These are phyloP conservation scores for Pilaira anomala DNA, from an alignment of 192 early-diverging fungal species.

Conservation along the genomic window DNA sequence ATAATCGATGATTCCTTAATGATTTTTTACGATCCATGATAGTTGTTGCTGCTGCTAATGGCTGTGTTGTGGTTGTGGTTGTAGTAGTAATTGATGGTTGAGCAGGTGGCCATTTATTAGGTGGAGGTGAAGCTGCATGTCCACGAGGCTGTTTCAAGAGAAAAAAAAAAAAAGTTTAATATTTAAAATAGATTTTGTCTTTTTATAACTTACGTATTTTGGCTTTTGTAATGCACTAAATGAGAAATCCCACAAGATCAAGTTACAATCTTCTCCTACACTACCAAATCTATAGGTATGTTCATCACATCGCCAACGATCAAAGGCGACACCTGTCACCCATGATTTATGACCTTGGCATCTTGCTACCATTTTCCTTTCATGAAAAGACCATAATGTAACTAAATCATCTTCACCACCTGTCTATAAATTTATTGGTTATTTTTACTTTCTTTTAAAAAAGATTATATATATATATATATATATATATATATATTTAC, in stretches of 20 bases:
- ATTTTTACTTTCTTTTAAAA: neutral
- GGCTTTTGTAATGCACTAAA: slow-evolving; percentile 74
- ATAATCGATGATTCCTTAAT: slow-evolving; percentile 7
- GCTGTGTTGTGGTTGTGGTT: too few species aligned
- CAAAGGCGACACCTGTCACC: slow-evolving; percentile 83
- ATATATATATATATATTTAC: slow-evolving; percentile 32
- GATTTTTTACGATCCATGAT: slow-evolving; percentile 8
- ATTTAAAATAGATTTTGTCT: neutral
- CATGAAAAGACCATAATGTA: slow-evolving; percentile 85
- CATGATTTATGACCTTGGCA: slow-evolving; percentile 93
- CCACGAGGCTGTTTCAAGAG: neutral
- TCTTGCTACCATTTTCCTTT: slow-evolving; percentile 76
- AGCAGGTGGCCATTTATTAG: neutral
- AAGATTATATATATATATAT: too few species aligned
- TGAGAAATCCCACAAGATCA: slow-evolving; percentile 94
- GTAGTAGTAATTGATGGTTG: neutral
- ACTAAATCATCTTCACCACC: slow-evolving; percentile 95
- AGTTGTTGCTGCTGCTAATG: neutral
- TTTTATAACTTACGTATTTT: slow-evolving; percentile 48
- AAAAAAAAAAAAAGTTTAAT: neutral
- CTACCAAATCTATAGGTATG: slow-evolving; percentile 83
- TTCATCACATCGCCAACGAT: slow-evolving; percentile 75
- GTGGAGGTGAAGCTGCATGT: neutral
- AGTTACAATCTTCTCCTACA: slow-evolving; percentile 86
- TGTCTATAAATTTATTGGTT: slow-evolving; percentile 35